phyloP scores from a whole-genome alignment of 306 rosid genomes.

The Quillaja saponaria region DNA sequence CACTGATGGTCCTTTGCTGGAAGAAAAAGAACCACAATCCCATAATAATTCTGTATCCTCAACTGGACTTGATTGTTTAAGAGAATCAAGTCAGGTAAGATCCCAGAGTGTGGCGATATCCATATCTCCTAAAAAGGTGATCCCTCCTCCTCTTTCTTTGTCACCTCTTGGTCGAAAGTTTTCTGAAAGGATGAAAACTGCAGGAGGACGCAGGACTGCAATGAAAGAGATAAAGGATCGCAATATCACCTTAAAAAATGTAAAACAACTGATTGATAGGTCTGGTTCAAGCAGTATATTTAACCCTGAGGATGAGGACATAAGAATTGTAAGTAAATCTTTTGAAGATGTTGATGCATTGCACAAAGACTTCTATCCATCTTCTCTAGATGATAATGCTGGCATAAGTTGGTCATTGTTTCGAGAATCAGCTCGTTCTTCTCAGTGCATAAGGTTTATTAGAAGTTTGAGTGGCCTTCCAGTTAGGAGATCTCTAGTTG shows the following conservation, averaged over 20 bases:
- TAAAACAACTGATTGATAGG: constrained; percentile 33
- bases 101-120: constrained; percentile 41
- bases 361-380: constrained; percentile 38
- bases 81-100: constrained; percentile 41
- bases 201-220: constrained; percentile 40
- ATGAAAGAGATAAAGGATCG: constrained; percentile 43
- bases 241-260: constrained; percentile 37
- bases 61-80: constrained; percentile 39
- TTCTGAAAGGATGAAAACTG: constrained; percentile 62
- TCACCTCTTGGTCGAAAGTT: constrained; percentile 92
- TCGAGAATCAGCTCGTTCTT: constrained; percentile 48
- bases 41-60: constrained; percentile 37
- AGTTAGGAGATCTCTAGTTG: constrained; percentile 88
- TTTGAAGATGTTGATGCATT: constrained; percentile 39
- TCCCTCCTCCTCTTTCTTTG: constrained; percentile 60
- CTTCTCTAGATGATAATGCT: constrained; percentile 38
- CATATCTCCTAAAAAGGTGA: constrained; percentile 41
- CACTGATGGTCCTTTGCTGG: constrained; percentile 63
- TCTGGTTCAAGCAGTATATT: constrained; percentile 33
- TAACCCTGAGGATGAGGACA: constrained; percentile 37
- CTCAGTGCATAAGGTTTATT: constrained; percentile 53
- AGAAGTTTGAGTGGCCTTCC: constrained; percentile 87
- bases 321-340: constrained; percentile 36
- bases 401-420: constrained; percentile 31
- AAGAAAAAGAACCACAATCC: constrained; percentile 31